Conservation (phyloP, 208 protist species). For the Balamuthia mandrillaris region DNA sequence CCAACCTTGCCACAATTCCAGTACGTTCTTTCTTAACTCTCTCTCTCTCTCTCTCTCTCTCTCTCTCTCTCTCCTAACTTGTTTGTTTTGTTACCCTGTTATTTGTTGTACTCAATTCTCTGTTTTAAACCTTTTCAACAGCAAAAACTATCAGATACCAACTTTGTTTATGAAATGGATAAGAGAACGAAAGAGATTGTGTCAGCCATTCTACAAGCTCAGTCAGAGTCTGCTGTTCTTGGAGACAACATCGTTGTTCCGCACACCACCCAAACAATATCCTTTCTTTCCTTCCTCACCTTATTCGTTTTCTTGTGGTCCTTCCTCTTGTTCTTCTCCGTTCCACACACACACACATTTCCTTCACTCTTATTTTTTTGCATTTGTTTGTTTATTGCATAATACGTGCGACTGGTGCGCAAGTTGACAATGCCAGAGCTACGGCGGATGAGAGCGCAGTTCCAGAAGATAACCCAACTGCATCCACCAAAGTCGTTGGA, state of each 20-base stretch:
- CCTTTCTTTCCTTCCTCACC: neutral
- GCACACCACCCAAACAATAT: neutral
- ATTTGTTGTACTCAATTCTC: neutral
- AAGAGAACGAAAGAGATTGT: conserved; percentile 54
- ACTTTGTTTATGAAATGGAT: conserved; percentile 59
- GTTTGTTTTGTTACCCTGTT: neutral
- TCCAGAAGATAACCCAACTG: conserved; percentile 52
- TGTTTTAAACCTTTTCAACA: neutral
- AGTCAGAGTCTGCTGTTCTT: neutral
- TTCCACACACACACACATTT: neutral
- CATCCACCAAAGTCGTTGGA: conserved; percentile 39
- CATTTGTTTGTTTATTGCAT: neutral
- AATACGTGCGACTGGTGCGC: neutral
- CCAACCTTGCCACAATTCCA: conserved; percentile 32
- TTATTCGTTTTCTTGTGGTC: neutral
- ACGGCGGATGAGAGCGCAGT: conserved; percentile 39
- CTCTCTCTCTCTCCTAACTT: conserved; percentile 17
- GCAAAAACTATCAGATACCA: conserved; percentile 39
- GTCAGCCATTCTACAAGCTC: conserved; percentile 43
- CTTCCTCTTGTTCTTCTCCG: neutral
- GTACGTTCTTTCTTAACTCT: neutral
- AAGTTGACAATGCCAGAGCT: conserved; percentile 36
- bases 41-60: neutral
- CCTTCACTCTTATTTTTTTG: neutral
- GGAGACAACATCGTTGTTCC: neutral